Evolutionary conservation across 306 rosid genomes (phyloP).

Genomic region (Erythrophleum fordii): DNA sequence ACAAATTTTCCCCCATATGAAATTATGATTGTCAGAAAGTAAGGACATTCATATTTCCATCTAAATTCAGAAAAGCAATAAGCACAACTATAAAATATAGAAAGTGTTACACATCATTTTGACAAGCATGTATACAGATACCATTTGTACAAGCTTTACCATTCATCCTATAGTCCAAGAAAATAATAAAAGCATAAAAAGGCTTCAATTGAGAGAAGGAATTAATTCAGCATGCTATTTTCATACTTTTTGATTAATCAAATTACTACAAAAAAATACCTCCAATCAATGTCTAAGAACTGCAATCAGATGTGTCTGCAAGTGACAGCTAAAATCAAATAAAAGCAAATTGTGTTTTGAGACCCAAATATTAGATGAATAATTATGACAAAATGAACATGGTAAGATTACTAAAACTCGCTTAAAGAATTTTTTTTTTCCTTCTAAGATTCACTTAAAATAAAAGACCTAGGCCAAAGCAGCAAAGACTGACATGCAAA

Average conservation of each 20-base stretch:
- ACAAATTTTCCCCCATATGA: not conserved
- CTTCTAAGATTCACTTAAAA: not conserved
- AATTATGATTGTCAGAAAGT: conserved; percentile 9
- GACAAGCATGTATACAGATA: not conserved
- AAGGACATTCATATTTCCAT: not conserved
- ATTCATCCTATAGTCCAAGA: not conserved
- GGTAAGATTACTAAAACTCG: not conserved
- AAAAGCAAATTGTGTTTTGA: not conserved
- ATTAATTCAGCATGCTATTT: not conserved
- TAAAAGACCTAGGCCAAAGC: not conserved
- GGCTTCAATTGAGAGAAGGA: not conserved
- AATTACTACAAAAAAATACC: not conserved
- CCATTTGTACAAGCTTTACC: not conserved
- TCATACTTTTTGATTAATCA: not conserved
- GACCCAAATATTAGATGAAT: not conserved
- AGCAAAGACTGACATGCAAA: not conserved
- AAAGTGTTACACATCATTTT: not conserved
- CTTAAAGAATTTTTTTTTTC: not conserved
- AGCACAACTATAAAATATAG: not conserved
- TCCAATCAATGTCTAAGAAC: no score
- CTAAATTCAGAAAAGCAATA: conserved; percentile 1
- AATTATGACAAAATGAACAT: not conserved
- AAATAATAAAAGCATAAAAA: not conserved
- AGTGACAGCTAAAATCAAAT: not conserved
- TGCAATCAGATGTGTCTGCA: not conserved